Conservation (phyloP, 2,329 filamentous ascomycete genomes). For the Endothia cerciana region DNA sequence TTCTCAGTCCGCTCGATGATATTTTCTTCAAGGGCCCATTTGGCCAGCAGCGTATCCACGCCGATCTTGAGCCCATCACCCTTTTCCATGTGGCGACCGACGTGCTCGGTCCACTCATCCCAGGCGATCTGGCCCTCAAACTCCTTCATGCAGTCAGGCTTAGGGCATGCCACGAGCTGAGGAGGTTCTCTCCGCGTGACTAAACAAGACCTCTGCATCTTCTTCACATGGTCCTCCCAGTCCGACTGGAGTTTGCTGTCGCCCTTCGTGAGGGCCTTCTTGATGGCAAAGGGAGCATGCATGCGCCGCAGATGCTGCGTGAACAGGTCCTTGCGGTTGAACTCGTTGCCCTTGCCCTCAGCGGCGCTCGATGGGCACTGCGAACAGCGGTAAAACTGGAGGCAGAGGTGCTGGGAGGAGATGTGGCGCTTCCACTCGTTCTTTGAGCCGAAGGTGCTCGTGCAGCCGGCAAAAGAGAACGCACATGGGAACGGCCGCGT, state of each 20-base stretch:
- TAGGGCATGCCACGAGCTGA: conserved; percentile 70
- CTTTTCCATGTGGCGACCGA: conserved; percentile 86
- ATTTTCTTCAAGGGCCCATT: conserved; percentile 66
- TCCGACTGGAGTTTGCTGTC: conserved; percentile 63
- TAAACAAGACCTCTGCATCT: conserved; percentile 76
- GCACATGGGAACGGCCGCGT: conserved; percentile 82
- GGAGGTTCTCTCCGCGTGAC: conserved; percentile 71
- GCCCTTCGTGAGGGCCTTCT: conserved; percentile 59
- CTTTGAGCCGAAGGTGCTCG: conserved; percentile 84
- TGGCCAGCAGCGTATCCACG: conserved; percentile 60
- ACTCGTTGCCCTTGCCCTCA: conserved; percentile 68
- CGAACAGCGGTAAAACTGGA: conserved; percentile 68
- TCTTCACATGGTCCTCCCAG: conserved; percentile 68
- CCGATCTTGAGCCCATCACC: conserved; percentile 61
- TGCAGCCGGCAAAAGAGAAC: conserved; percentile 82
- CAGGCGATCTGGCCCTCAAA: conserved; percentile 78
- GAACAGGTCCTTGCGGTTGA: conserved; percentile 95
- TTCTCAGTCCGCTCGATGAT: conserved; percentile 64
- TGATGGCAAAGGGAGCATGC: conserved; percentile 75
- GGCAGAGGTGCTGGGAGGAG: conserved; percentile 81
- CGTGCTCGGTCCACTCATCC: conserved; percentile 92
- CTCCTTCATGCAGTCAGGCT: conserved; percentile 68
- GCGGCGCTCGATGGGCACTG: conserved; percentile 57
- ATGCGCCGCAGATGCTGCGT: conserved; percentile 93
- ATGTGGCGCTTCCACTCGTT: conserved; percentile 99